Percentiles rank a stretch among this genome's conserved stretches.
Evolutionary conservation across 345 rosid genomes (phyloP).

Genomic region (Eucalyptus pumila): DNA sequence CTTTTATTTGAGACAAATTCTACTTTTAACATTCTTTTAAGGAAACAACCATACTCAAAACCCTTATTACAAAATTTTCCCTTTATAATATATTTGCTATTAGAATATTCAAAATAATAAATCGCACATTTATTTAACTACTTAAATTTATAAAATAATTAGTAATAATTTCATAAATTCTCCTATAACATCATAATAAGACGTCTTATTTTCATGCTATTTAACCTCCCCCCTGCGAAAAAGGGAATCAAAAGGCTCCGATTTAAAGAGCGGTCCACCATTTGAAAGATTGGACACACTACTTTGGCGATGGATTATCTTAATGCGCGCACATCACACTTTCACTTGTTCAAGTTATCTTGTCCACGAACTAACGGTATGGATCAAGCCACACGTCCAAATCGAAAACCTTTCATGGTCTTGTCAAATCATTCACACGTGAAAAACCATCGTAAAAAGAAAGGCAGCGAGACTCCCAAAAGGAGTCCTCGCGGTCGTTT

Average conservation of each 20-base stretch:
- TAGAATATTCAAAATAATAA: too few species aligned
- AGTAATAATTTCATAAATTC: rapidly evolving
- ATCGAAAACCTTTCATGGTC: not conserved
- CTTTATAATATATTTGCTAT: rapidly evolving
- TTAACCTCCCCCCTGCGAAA: too few species aligned
- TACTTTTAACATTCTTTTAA: too few species aligned
- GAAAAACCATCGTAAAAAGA: not conserved
- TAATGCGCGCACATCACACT: too few species aligned
- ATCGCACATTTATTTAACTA: rapidly evolving
- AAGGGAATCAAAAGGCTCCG: not conserved
- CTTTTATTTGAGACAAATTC: not conserved
- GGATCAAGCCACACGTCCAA: not conserved
- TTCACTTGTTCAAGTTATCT: too few species aligned
- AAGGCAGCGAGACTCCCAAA: not conserved
- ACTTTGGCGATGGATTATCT: too few species aligned
- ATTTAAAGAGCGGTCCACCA: too few species aligned
- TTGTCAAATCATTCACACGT: not conserved
- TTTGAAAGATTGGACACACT: not conserved
- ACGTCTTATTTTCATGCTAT: too few species aligned
- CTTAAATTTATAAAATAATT: too few species aligned
- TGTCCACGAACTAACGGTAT: not conserved
- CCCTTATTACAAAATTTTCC: not conserved
- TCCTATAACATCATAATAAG: too few species aligned
- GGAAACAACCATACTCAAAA: not conserved
- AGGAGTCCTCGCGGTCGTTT: not conserved